A percentile compares a stretch with the other conserved stretches of the same genome.
These are phyloP conservation scores for Vitis rupestris DNA, from an alignment of 164 flowering plant genomes.

Conservation along the genomic window DNA sequence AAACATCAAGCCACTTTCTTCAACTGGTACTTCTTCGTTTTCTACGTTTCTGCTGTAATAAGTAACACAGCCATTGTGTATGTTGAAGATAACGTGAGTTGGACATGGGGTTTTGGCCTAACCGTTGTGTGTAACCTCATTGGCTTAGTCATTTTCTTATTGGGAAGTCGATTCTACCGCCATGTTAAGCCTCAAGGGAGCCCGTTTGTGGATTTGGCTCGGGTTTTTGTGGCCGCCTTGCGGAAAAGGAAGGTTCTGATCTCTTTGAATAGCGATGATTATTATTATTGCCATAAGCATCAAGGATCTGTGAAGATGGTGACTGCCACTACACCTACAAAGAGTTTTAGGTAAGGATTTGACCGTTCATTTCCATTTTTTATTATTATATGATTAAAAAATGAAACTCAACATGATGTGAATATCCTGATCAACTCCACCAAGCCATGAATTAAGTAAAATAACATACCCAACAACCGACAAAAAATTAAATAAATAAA, in stretches of 20 bases:
- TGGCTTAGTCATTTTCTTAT: slow-evolving; percentile 30
- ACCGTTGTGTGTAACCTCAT: slow-evolving; percentile 25
- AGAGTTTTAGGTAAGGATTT: slow-evolving; percentile 33
- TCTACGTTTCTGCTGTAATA: slow-evolving; percentile 23
- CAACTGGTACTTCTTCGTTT: slow-evolving; percentile 41
- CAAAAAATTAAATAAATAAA: too few species aligned
- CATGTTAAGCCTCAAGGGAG: slow-evolving; percentile 37
- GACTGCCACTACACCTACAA: slow-evolving; percentile 11
- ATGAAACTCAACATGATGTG: too few species aligned
- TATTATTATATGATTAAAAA: too few species aligned
- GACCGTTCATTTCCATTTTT: too few species aligned
- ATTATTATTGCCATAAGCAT: slow-evolving; percentile 12
- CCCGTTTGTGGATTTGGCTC: slow-evolving; percentile 36
- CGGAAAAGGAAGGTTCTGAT: slow-evolving; percentile 23
- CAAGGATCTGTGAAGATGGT: neutral
- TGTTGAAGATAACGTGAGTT: slow-evolving; percentile 42
- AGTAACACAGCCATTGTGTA: slow-evolving; percentile 35
- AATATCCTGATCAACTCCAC: neutral
- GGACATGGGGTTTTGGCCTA: slow-evolving; percentile 40
- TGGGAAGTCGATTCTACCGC: slow-evolving; percentile 32
- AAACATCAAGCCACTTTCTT: slow-evolving; percentile 35
- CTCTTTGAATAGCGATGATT: slow-evolving; percentile 25
- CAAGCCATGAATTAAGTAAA: too few species aligned
- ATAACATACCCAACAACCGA: too few species aligned
- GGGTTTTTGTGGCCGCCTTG: slow-evolving; percentile 39